A percentile compares a stretch with the other conserved stretches of the same genome.
phyloP scores from a whole-genome alignment of 495 filamentous ascomycete genomes.

The Xylaria palmicola region DNA sequence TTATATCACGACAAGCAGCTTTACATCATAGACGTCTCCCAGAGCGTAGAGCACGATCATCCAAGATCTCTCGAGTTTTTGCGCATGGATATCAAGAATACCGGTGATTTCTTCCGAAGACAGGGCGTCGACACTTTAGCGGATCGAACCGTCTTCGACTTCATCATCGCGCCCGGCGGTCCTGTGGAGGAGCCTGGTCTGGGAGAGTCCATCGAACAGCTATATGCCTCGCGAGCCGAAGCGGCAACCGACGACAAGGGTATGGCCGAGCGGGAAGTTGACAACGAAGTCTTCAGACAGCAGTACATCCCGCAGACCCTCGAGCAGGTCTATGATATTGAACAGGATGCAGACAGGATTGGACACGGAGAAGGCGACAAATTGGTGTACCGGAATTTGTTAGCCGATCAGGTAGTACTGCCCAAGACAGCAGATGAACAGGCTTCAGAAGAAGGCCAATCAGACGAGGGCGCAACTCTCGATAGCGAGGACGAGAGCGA shows the following conservation, averaged over 20 bases:
- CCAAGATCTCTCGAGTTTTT: constrained; percentile 88
- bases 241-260: constrained; percentile 44
- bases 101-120: constrained; percentile 83
- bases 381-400: constrained; percentile 76
- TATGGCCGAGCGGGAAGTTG: constrained; percentile 59
- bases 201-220: constrained; percentile 41
- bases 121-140: constrained; percentile 76
- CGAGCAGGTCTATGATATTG: constrained; percentile 92
- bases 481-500: constrained; percentile 53
- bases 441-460: constrained; percentile 38
- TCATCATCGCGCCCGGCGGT: constrained; percentile 64
- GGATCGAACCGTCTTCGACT: constrained; percentile 74
- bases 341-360: constrained; percentile 80
- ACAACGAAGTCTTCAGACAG: constrained; percentile 89
- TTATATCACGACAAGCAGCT: constrained; percentile 81
- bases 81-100: constrained; percentile 96
- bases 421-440: constrained; percentile 30
- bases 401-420: constrained; percentile 64
- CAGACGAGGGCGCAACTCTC: constrained; percentile 41
- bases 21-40: constrained; percentile 95
- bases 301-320: constrained; percentile 94
- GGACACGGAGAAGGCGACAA: constrained; percentile 67
- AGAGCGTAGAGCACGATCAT: constrained; percentile 95
- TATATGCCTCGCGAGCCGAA: constrained; percentile 40
- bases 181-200: constrained; percentile 47